These are phyloP conservation scores for Sclerotinia nivalis DNA, from an alignment of 2,329 filamentous ascomycete species.

Conservation along the genomic window DNA sequence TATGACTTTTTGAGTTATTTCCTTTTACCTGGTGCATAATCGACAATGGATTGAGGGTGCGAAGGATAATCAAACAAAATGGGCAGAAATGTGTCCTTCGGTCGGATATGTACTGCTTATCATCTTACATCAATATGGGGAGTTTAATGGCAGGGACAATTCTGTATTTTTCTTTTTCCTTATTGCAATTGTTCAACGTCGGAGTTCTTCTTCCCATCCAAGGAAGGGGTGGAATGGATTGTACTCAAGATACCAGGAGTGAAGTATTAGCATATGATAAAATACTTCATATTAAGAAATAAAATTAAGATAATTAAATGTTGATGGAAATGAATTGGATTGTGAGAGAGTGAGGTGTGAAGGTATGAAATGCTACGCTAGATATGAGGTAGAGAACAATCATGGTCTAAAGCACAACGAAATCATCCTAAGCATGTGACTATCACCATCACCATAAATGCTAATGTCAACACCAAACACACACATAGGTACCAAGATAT, in stretches of 20 bases:
- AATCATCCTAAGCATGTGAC: too few relatives aligned
- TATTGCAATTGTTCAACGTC: constrained; percentile 11
- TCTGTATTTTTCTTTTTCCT: constrained; percentile 7
- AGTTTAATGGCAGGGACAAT: constrained; percentile 23
- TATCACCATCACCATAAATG: too few relatives aligned
- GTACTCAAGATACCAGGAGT: constrained; percentile 22
- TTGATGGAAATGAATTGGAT: background rate
- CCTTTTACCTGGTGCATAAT: background rate
- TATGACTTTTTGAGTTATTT: constrained; percentile 12
- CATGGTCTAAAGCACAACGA: too few relatives aligned
- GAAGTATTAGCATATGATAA: constrained; percentile 20
- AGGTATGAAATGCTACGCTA: background rate
- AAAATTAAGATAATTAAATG: background rate
- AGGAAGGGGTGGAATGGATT: constrained; percentile 9
- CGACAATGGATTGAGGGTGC: constrained; percentile 1
- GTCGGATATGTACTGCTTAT: constrained; percentile 13
- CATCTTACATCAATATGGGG: constrained; percentile 21
- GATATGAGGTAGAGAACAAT: too few relatives aligned
- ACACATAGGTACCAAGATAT: too few relatives aligned
- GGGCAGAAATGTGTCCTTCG: background rate
- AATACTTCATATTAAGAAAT: constrained; percentile 18
- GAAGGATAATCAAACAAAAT: constrained; percentile 11
- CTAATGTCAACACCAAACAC: too few relatives aligned
- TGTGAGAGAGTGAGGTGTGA: background rate
- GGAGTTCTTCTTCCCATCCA: constrained; percentile 12